phyloP scores from a whole-genome alignment of 257 asterid species.

The Solanum sparsipilum region DNA sequence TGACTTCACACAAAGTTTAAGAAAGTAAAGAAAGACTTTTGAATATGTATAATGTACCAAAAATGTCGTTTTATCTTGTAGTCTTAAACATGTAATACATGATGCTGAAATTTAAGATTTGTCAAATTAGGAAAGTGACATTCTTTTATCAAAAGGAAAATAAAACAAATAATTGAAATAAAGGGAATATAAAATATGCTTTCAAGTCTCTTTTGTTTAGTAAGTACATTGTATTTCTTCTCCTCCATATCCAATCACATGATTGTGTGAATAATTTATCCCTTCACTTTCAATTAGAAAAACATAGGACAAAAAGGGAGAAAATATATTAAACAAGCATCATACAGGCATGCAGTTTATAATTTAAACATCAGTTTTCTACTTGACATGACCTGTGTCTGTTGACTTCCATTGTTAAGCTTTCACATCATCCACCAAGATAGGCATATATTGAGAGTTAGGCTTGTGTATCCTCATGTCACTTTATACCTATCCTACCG shows the following conservation, averaged over 20 bases:
- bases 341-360: background rate
- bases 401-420: background rate
- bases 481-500: background rate
- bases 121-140: background rate
- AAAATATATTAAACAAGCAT: background rate
- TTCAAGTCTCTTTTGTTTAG: background rate
- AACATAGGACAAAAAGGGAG: background rate
- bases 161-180: background rate
- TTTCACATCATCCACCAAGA: conserved; percentile 2
- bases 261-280: background rate
- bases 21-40: background rate
- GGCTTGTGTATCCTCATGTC: background rate
- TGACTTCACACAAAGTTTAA: background rate
- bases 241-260: background rate
- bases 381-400: background rate
- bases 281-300: background rate
- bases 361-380: background rate
- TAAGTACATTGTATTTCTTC: background rate
- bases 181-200: background rate
- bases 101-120: background rate
- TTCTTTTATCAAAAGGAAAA: background rate
- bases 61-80: background rate
- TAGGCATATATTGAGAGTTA: background rate
- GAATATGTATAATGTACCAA: background rate
- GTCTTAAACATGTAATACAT: background rate